Conservation (phyloP, 2,329 filamentous ascomycete species). For the Clonostachys solani region DNA sequence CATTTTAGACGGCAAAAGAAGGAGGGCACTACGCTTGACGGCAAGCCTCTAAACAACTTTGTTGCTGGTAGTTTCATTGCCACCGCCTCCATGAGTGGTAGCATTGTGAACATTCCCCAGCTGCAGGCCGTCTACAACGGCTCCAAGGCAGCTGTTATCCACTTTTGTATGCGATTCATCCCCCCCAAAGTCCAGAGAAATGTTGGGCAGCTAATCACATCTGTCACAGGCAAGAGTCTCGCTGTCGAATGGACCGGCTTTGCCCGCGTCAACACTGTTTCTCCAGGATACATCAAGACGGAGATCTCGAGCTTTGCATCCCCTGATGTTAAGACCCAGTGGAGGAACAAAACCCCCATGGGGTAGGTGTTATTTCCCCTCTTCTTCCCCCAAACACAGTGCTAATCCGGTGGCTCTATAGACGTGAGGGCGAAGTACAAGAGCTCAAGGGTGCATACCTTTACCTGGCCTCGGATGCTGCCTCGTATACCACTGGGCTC, state of each 20-base stretch:
- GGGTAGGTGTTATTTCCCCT: slow-evolving; percentile 36
- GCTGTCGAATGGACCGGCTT: slow-evolving; percentile 76
- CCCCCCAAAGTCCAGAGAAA: not conserved
- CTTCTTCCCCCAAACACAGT: not conserved
- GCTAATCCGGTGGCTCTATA: slow-evolving; percentile 12
- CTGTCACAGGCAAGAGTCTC: slow-evolving; percentile 54
- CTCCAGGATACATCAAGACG: slow-evolving; percentile 72
- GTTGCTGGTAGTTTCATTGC: slow-evolving; percentile 68
- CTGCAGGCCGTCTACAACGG: slow-evolving; percentile 71
- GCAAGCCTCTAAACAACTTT: slow-evolving; percentile 56
- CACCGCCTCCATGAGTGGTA: slow-evolving; percentile 74
- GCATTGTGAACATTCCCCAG: slow-evolving; percentile 75
- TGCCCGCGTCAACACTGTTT: slow-evolving; percentile 68
- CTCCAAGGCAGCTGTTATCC: slow-evolving; percentile 62
- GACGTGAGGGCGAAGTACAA: slow-evolving; percentile 64
- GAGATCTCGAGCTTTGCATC: slow-evolving; percentile 66
- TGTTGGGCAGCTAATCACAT: not conserved
- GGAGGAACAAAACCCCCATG: slow-evolving; percentile 78
- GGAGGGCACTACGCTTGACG: slow-evolving; percentile 59
- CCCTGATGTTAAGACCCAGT: slow-evolving; percentile 64
- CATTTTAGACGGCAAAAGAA: slow-evolving; percentile 69
- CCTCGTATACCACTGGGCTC: slow-evolving; percentile 75
- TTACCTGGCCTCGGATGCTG: slow-evolving; percentile 76
- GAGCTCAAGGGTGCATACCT: slow-evolving; percentile 83
- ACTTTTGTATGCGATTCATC: slow-evolving; percentile 41